These are phyloP conservation scores for Penicillium cosmopolitanum DNA, from an alignment of 495 filamentous ascomycete species.

Conservation along the genomic window DNA sequence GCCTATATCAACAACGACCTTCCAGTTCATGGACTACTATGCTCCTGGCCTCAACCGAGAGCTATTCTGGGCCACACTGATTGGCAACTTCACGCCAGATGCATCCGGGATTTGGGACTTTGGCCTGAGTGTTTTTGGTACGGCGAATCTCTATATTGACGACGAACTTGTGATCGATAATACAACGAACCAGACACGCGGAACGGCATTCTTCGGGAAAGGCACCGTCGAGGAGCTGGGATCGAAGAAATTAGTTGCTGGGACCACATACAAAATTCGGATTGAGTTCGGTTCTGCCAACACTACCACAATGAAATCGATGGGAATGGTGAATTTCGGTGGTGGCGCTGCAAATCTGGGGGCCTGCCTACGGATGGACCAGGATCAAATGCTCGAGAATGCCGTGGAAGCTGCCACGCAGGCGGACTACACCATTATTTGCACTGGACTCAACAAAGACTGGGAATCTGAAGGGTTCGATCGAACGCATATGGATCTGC, in stretches of 20 bases:
- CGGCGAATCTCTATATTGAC: slow-evolving; percentile 68
- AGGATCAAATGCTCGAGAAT: background rate
- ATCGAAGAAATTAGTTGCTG: slow-evolving; percentile 52
- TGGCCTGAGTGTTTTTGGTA: slow-evolving; percentile 70
- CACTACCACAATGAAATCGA: slow-evolving; percentile 54
- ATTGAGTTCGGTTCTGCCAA: slow-evolving; percentile 64
- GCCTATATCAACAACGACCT: background rate
- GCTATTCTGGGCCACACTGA: background rate
- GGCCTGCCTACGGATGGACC: background rate
- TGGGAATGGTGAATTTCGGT: slow-evolving; percentile 51
- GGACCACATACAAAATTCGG: slow-evolving; percentile 57
- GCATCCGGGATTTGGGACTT: slow-evolving; percentile 67
- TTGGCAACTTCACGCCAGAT: slow-evolving; percentile 48
- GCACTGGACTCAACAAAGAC: slow-evolving; percentile 77
- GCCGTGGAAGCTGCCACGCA: slow-evolving; percentile 54
- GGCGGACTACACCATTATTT: slow-evolving; percentile 70
- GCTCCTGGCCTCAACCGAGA: background rate
- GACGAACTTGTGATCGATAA: slow-evolving; percentile 70
- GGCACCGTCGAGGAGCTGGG: slow-evolving; percentile 62
- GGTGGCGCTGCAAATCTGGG: slow-evolving; percentile 69
- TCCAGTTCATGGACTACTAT: background rate
- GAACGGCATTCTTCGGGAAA: slow-evolving; percentile 59
- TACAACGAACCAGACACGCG: slow-evolving; percentile 55
- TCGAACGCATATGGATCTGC: slow-evolving; percentile 74
- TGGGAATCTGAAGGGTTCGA: slow-evolving; percentile 89